A percentile compares a stretch with the other conserved stretches of the same genome.
phyloP scores from a whole-genome alignment of 352 stramenopile genomes.

The Globisporangium splendens region DNA sequence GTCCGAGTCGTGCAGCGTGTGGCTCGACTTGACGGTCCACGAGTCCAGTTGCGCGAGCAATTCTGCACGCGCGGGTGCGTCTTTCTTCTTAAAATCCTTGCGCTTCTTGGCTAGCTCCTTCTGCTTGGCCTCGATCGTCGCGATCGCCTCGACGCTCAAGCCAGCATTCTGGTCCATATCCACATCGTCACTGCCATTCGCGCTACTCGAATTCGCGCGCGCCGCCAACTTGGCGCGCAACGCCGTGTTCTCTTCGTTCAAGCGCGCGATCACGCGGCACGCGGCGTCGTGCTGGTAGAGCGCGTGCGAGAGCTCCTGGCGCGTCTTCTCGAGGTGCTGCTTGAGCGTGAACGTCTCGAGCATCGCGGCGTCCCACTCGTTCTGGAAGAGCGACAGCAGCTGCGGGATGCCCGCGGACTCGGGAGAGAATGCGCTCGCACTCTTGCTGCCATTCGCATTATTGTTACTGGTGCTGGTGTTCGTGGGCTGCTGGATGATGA shows the following conservation, averaged over 20 bases:
- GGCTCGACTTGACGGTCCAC: conserved; percentile 44
- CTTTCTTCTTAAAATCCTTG: conserved; percentile 77
- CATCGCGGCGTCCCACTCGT: conserved; percentile 93
- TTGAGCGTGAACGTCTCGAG: conserved; percentile 94
- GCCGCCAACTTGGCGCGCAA: conserved; percentile 34
- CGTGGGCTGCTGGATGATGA: conserved; percentile 42
- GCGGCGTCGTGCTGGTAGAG: conserved; percentile 97
- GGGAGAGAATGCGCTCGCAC: conserved; percentile 21
- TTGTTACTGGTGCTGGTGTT: not conserved
- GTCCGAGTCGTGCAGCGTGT: conserved; percentile 71
- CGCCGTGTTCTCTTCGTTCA: conserved; percentile 77
- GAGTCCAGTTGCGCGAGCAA: conserved; percentile 22
- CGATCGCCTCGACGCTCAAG: conserved; percentile 36
- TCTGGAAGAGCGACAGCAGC: conserved; percentile 80
- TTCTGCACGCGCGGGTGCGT: conserved; percentile 40
- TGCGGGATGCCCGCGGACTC: conserved; percentile 60
- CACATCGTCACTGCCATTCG: conserved; percentile 35
- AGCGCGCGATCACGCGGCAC: conserved; percentile 92
- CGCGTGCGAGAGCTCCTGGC: conserved; percentile 91
- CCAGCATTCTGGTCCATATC: conserved; percentile 31
- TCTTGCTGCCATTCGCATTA: conserved; percentile 6
- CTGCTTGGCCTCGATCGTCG: conserved; percentile 62
- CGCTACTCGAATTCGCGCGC: conserved; percentile 10
- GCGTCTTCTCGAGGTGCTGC: conserved; percentile 93
- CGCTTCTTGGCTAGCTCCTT: conserved; percentile 66